A percentile compares a stretch with the other conserved stretches of the same genome.
These are phyloP conservation scores for Seiridium cupressi DNA, from an alignment of 2,329 filamentous ascomycete species.

Conservation along the genomic window DNA sequence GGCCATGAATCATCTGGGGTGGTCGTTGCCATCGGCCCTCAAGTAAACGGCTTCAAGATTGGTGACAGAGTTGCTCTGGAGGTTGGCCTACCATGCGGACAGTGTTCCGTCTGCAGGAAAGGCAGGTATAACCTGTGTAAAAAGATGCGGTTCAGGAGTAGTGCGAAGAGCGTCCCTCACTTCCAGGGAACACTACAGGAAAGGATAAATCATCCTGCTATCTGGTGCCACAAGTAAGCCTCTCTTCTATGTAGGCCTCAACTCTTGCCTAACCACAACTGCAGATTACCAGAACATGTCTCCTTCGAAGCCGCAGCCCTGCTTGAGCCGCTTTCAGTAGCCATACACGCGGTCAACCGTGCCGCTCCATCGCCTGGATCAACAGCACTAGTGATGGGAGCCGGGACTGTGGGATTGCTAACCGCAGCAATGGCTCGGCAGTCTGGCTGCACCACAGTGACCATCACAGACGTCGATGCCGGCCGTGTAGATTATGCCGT, in stretches of 20 bases:
- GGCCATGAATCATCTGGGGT: constrained; percentile 62
- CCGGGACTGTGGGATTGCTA: constrained; percentile 61
- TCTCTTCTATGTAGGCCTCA: neutral
- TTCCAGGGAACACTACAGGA: constrained; percentile 63
- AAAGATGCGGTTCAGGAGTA: constrained; percentile 60
- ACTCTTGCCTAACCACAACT: constrained; percentile 14
- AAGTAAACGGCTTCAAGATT: constrained; percentile 49
- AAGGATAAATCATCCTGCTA: constrained; percentile 59
- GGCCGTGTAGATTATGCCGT: constrained; percentile 60
- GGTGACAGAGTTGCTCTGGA: constrained; percentile 54
- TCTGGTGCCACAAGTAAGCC: constrained; percentile 60
- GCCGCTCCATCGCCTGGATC: constrained; percentile 50
- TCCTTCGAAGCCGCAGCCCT: constrained; percentile 60
- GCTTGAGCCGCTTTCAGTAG: constrained; percentile 61
- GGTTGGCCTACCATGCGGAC: constrained; percentile 35
- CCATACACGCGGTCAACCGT: constrained; percentile 59
- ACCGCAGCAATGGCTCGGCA: constrained; percentile 62
- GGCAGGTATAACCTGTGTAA: constrained; percentile 63
- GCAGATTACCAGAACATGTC: constrained; percentile 55
- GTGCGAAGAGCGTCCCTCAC: constrained; percentile 61
- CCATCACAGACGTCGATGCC: constrained; percentile 59
- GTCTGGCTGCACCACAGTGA: constrained; percentile 57
- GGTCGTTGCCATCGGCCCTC: constrained; percentile 54
- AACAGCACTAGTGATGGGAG: constrained; percentile 62
- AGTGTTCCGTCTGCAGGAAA: constrained; percentile 39